Evolutionary conservation across 2,329 filamentous ascomycete genomes (phyloP), one percentile per base, ranked within the genome.

Genomic region (Exophiala viscosa): DNA sequence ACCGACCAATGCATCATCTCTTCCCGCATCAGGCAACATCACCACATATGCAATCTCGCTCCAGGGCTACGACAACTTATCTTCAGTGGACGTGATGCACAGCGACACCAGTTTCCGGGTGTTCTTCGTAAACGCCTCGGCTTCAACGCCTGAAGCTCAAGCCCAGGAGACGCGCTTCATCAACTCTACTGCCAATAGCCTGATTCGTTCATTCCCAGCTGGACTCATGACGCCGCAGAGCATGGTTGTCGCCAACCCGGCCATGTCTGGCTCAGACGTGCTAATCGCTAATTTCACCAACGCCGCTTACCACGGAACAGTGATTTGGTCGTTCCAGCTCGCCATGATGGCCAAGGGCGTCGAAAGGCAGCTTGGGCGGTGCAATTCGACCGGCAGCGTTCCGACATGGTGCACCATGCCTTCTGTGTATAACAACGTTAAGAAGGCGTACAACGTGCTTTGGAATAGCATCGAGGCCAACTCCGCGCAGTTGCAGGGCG

Each of bases 311-410:
- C 82, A 86, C 51, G 83, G 82, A 0, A 83, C 82, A 0, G 82
- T 87, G 0, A 72, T 86, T 1, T 86, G 82, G 83, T 76, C 75
- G 40, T 86, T 82, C 81, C 82, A 81, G 49, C 68, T 85, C 3
- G 76, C 81, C 0, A 83, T 86, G 76, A 83, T 85, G 78, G 82
- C 79, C 0, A 75, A 75, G 8, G 83, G 83, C 0, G 65, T 86
- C 0, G 76, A 82, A 50, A 66, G 73, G 2, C 83, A 86, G 59
- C 71, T 86, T 4, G 73, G 63, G 1, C 72, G 82, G 1, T 86
- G 81, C 63, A 60, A 65, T 8, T 45, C 42, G 2, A 48, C 63
- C 28, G 10, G 7, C 36, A n/a, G n/a, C 40, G 45, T 50, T 8
- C 76, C 76, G 15, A 72, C 72, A 0, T 84, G 84, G 59, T 86